phyloP scores from a whole-genome alignment of 306 rosid genomes.

The Acacia acuminata region DNA sequence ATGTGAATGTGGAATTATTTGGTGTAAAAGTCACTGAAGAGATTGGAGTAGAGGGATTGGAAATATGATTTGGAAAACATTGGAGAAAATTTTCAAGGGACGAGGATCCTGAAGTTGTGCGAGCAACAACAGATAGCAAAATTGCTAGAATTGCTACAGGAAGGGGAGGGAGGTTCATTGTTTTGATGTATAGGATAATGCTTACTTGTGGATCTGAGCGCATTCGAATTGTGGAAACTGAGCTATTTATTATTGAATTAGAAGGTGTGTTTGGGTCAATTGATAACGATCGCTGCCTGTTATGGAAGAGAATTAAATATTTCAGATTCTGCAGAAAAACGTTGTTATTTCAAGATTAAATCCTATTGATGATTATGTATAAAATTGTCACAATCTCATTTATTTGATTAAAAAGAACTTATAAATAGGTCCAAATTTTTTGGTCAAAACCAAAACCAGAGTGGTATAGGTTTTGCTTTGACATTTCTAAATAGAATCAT shows the following conservation, averaged over 20 bases:
- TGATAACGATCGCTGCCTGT: not conserved
- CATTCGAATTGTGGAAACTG: not conserved
- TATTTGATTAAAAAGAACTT: too few relatives aligned
- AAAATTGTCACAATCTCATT: too few relatives aligned
- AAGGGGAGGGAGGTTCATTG: not conserved
- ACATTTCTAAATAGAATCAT: too few relatives aligned
- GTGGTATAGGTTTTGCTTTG: too few relatives aligned
- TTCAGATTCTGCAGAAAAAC: not conserved
- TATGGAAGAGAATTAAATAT: not conserved
- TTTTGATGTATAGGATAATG: not conserved
- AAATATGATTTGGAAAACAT: not conserved
- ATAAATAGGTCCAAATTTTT: too few relatives aligned
- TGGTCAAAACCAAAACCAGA: too few relatives aligned
- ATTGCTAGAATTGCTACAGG: not conserved
- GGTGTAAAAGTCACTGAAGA: slow-evolving; percentile 9
- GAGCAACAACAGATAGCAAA: not conserved
- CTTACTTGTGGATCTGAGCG: not conserved
- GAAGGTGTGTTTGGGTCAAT: not conserved
- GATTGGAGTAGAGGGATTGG: not conserved
- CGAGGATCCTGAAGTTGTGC: not conserved
- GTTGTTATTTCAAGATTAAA: not conserved
- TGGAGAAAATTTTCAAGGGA: not conserved
- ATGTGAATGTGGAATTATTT: slow-evolving; percentile 2
- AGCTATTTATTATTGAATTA: not conserved
- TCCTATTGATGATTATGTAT: not conserved